These are phyloP conservation scores for Achaetomium macrosporum DNA, from an alignment of 2,329 filamentous ascomycete species.

Conservation along the genomic window DNA sequence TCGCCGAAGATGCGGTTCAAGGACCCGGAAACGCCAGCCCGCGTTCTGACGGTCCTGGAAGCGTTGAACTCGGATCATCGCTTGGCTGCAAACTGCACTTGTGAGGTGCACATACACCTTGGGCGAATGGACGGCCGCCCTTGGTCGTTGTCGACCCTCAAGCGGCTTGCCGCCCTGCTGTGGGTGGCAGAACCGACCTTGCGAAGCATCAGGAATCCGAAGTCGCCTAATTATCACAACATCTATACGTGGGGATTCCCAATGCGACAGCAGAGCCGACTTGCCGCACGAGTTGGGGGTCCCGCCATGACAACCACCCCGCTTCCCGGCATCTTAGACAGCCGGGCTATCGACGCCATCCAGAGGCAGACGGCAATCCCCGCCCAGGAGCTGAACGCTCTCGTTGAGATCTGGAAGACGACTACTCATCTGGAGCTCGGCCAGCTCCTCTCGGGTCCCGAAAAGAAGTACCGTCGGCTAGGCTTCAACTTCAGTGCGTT, in stretches of 20 bases:
- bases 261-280: constrained; percentile 29
- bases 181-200: constrained; percentile 35
- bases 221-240: constrained; percentile 34
- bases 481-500: constrained; percentile 39
- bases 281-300: constrained; percentile 22
- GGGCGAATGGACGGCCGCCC: constrained; percentile 31
- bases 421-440: constrained; percentile 30
- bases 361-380: neutral
- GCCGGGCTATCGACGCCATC: constrained; percentile 21
- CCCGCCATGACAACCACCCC: neutral
- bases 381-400: constrained; percentile 19
- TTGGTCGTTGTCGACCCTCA: constrained; percentile 31
- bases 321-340: neutral
- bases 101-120: constrained; percentile 37
- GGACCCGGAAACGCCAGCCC: constrained; percentile 16
- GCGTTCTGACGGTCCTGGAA: constrained; percentile 25
- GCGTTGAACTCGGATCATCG: constrained; percentile 24
- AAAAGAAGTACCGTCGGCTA: constrained; percentile 31
- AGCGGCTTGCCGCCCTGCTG: constrained; percentile 31
- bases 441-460: constrained; percentile 31
- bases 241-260: constrained; percentile 35
- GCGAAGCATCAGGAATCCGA: constrained; percentile 33
- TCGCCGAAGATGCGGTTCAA: constrained; percentile 32
- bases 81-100: constrained; percentile 33
- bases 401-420: constrained; percentile 29